Base-by-base conservation (phyloP, 2,329 filamentous ascomycete species). In the Aspergillus pseudonomiae region DNA sequence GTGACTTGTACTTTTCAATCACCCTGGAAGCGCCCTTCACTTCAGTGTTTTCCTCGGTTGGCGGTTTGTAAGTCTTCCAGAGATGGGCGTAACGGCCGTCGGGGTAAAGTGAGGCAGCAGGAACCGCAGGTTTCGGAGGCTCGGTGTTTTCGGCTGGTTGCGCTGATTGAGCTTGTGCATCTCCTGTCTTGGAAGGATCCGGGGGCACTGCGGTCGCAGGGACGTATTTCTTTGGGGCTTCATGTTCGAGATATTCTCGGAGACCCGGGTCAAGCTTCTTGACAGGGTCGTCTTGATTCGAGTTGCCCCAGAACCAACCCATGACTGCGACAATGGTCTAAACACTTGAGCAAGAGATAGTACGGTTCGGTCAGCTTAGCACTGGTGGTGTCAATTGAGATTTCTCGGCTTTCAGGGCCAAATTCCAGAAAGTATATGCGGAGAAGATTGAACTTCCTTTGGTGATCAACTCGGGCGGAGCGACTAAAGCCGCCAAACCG, bases 21-120 rank as follows among this genome's bases (percentile, higher is more conserved):
- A 98, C 89, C 75, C 92, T 85, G 76, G 91, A 91, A 74, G 97
- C 93, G 72, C 93, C 88, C 70, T 95, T 91, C 45, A 86, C 88
- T 75, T 91, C 91, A 24, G 84, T 84, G 65, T 88, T 87, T 72
- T 94, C 90, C 64, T 91, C 83, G 41, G 83, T 76, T 59, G 91
- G 88, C 10, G 94, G 89, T 63, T 86, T 86, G 83, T 99, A 99
- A 63, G 87, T 92, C 79, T 93, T 94, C 95, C 95, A 99, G 36
- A 99, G 83, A 76, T 98, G 87, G 61, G 94, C 93, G 79, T 91
- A 92, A 64, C 90, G 86, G 66, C 89, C 89, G 75, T 92, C 90
- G 73, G 86, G 84, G 73, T 83, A 91, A 21, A 89, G 81, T 16
- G 88, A 90, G 69, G 88, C 82, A 43, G 75, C 59, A 53, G 77